Evolutionary conservation across 1,284 basidiomycete genomes (phyloP), one percentile per base, ranked within the genome.

Genomic region (Apiotrichum brassicae): DNA sequence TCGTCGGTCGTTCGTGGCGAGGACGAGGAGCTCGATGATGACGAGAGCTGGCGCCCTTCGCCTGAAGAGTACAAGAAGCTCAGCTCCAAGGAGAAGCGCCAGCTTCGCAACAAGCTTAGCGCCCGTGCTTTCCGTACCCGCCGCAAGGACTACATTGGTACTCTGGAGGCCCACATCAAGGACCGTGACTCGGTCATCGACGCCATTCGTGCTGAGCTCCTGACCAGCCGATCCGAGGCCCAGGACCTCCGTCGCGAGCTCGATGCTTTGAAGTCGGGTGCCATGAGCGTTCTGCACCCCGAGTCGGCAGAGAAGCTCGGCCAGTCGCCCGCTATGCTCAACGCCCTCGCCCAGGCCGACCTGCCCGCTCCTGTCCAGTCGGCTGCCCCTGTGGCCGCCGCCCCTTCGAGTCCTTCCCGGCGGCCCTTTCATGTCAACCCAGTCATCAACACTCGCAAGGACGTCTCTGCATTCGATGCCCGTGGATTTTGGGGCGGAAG

Each of bases 31-130:
- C 28, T 73, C 1, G 70, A 70, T 40, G 72, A 73, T 40, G 73
- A 73, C 44, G 73, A 75, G 44, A 66, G 65, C 33, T 75, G 73
- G 73, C 56, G 73, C 50, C 73, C 73, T 3, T 68, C 63, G 12
- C 85, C 91, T 0, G 92, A 97, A 62, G 91, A 94, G 62, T 97
- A 97, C 77, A 86, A 88, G 73, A 95, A 91, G 75, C 86, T 98
- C 78, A 83, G 82, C 18, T 86, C 83, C 68, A 97, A 97, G 76
- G 93, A 97, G 76, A 97, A 97, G 75, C 78, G 94, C 16, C 94
- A 97, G 73, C 77, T 97, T 34, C 76, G 94, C 51, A 97, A 97
- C 77, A 97, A 97, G 82, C 93, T 97, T 57, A 87, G 85, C 60
- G 94, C 94, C 1, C 78, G 93, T 53, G 95, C 94, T 68, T 97